Percentiles rank a stretch among this genome's conserved stretches.
Evolutionary conservation across 257 asterid genomes (phyloP).

Genomic region (Apocynum venetum): DNA sequence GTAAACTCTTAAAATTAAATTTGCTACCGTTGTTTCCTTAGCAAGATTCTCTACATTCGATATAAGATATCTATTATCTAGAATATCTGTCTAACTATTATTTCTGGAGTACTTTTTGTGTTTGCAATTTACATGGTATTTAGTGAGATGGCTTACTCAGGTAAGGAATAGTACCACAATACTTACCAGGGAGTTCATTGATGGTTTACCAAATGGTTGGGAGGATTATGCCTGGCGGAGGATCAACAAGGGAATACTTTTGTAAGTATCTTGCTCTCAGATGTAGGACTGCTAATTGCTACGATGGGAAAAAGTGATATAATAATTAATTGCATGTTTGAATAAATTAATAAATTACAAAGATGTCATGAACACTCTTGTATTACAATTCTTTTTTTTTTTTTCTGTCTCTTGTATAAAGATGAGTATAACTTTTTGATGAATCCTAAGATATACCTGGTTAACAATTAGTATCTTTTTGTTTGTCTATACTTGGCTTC

Average conservation of each 20-base stretch:
- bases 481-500: not conserved
- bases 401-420: not conserved
- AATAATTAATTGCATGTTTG: not conserved
- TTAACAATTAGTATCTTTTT: not conserved
- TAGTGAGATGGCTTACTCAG: conserved; percentile 83
- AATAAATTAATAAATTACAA: not conserved
- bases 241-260: conserved; percentile 81
- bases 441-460: not conserved
- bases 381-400: not conserved
- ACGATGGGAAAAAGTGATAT: not conserved
- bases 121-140: conserved; percentile 55
- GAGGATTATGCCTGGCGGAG: conserved; percentile 96
- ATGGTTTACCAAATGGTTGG: conserved; percentile 96
- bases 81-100: conserved; percentile 5
- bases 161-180: conserved; percentile 91
- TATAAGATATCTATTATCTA: not conserved
- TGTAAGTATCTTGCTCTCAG: conserved; percentile 53
- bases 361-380: not conserved
- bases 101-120: conserved; percentile 22
- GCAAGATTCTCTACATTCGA: not conserved
- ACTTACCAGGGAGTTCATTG: conserved; percentile 87
- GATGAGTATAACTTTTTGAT: not conserved
- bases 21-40: not conserved
- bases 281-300: not conserved
- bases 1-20: not conserved